Evolutionary conservation across 805 yeast species (phyloP).

Genomic region (Ogataea glucozyma): DNA sequence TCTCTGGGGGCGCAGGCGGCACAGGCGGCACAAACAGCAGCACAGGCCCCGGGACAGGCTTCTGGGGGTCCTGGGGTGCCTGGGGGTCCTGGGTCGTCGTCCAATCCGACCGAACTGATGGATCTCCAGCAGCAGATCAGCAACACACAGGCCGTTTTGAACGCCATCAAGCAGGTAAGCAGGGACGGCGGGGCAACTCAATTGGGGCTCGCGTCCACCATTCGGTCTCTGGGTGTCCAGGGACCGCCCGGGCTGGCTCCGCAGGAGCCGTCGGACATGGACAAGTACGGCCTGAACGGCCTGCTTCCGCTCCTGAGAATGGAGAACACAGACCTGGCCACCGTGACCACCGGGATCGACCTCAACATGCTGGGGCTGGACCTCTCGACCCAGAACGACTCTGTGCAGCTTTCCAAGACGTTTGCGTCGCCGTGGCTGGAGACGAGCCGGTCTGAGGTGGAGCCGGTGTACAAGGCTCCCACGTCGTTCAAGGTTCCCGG

Average conservation of each 20-base stretch:
- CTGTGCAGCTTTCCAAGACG: conserved; percentile 52
- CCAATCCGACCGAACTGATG: conserved; percentile 14
- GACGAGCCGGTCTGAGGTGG: conserved; percentile 85
- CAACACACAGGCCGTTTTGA: conserved; percentile 29
- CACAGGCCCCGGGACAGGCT: too few relatives aligned
- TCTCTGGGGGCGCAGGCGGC: too few relatives aligned
- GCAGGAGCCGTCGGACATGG: conserved; percentile 42
- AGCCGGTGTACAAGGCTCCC: conserved; percentile 76
- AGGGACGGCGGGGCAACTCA: background rate
- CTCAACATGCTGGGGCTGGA: conserved; percentile 66
- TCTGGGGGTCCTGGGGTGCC: too few relatives aligned
- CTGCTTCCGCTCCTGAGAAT: conserved; percentile 57
- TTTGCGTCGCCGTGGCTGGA: conserved; percentile 96
- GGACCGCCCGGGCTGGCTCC: conserved; percentile 1
- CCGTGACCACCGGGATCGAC: conserved; percentile 76
- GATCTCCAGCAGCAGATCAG: conserved; percentile 27
- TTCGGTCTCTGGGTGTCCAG: too few relatives aligned
- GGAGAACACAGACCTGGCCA: conserved; percentile 62
- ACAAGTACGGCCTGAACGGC: conserved; percentile 68
- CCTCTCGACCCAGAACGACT: conserved; percentile 42
- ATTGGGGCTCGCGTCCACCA: too few relatives aligned
- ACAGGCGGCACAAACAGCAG: too few relatives aligned
- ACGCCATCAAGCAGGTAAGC: conserved; percentile 26
- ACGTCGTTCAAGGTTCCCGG: conserved; percentile 41
- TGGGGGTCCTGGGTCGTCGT: too few relatives aligned